Base-by-base conservation (phyloP, 2,329 filamentous ascomycete genomes). In the Blastomyces parvus region DNA sequence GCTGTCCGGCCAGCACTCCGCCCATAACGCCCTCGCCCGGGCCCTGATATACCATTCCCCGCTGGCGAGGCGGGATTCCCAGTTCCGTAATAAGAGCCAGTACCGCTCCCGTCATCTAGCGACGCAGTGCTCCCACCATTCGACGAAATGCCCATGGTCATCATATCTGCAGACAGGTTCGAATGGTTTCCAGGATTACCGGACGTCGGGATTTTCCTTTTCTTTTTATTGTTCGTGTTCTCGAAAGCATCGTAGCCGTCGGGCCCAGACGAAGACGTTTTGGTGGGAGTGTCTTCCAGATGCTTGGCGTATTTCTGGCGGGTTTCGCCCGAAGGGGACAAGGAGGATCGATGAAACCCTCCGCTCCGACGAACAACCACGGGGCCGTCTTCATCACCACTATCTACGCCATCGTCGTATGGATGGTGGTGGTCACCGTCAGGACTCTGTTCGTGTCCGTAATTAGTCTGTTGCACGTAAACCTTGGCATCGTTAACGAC, bases 151-250 rank as follows among this genome's bases (percentile, higher is more conserved):
- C 84, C 84, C 81, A 88, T 83, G 69, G 80, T 84, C 50, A 85
- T 83, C 74, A 88, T 80, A 67, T 88, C 86, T 36, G 84, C 81
- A 19, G 85, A 85, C 60, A 89, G 75, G 63, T 80, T 78, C 67
- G 81, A 80, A 71, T 86, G 83, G 66, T 81, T 77, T 62, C 79
- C 84, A 17, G 86, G 81, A 70, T 90, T 89, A 22, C 90, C 89
- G 11, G 90, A 91, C 0, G 91, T 91, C 0, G 94, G 94, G 46
- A 99, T 97, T 78, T 99, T 99, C 69, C 94, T 85, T 77, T 99
- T 97, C 81, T 97, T 99, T 78, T 99, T 99, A 74, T 99, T 99
- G 75, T 96, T 97, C 44, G 91, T 96, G 71, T 97, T 97, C 76
- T 99, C 94, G 70, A 97, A 96, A 7, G 91, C 94, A 75, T 99